Conservation (phyloP, 1,284 basidiomycete genomes). For the Ustilago hordei region DNA sequence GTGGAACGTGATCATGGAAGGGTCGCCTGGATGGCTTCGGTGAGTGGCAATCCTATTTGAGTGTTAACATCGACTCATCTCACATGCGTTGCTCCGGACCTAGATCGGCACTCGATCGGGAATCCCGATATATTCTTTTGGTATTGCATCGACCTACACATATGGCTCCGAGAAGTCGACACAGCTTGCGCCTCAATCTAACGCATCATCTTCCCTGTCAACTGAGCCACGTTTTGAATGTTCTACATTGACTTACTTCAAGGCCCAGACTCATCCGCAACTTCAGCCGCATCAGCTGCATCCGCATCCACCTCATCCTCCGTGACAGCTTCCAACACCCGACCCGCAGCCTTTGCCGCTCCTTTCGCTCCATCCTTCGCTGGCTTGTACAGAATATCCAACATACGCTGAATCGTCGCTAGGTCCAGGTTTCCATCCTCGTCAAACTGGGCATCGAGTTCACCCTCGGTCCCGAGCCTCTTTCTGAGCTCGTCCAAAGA, state of each 20-base stretch:
- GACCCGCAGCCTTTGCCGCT: slow-evolving; percentile 25
- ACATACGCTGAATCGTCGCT: slow-evolving; percentile 60
- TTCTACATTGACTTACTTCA: not conserved
- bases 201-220: not conserved
- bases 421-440: slow-evolving; percentile 60
- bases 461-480: slow-evolving; percentile 36
- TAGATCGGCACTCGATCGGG: not conserved
- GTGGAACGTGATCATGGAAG: not conserved
- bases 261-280: slow-evolving; percentile 35
- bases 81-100: not conserved
- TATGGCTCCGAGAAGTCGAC: not conserved
- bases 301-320: slow-evolving; percentile 40
- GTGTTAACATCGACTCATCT: not conserved
- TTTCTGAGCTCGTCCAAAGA: slow-evolving; percentile 32
- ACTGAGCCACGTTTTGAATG: not conserved
- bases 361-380: slow-evolving; percentile 36
- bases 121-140: not conserved
- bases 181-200: not conserved
- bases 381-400: slow-evolving; percentile 59
- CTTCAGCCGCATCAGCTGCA: slow-evolving; percentile 46
- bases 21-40: not conserved
- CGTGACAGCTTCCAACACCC: slow-evolving; percentile 27
- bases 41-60: not conserved
- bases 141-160: not conserved
- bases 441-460: slow-evolving; percentile 57